These are phyloP conservation scores for Fraxinus quadrangulata DNA, from an alignment of 257 asterid genomes.

Conservation along the genomic window DNA sequence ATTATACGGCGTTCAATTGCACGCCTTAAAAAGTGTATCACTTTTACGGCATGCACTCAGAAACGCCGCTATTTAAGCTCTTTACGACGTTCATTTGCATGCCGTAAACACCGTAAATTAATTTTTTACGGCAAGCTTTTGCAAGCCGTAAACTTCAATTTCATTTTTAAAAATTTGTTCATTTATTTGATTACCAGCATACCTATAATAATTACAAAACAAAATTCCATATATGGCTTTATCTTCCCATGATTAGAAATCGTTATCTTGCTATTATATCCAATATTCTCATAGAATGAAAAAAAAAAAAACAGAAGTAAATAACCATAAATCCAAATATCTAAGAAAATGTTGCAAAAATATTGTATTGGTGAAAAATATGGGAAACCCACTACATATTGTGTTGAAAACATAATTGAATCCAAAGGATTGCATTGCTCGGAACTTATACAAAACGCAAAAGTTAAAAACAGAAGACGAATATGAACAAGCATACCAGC, in stretches of 20 bases:
- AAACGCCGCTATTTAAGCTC: too few species aligned
- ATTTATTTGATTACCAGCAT: too few species aligned
- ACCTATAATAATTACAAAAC: too few species aligned
- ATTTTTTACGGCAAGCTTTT: too few species aligned
- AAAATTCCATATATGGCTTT: too few species aligned
- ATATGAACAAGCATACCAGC: conserved; percentile 55
- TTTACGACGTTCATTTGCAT: too few species aligned
- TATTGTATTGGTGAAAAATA: not conserved
- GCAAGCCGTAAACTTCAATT: too few species aligned
- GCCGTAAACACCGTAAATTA: too few species aligned
- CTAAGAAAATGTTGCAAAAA: not conserved
- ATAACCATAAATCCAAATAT: conserved; percentile 9
- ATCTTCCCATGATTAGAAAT: not conserved
- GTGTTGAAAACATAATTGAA: not conserved
- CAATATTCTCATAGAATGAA: not conserved
- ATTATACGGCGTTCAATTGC: too few species aligned
- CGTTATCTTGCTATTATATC: not conserved
- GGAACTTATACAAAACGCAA: conserved; percentile 17
- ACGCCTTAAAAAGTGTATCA: too few species aligned
- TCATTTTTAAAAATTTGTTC: too few species aligned
- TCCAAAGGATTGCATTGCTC: conserved; percentile 13
- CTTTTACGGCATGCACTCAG: too few species aligned
- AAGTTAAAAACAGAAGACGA: not conserved
- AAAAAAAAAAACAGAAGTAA: not conserved
- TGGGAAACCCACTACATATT: not conserved